Percentiles rank a stretch among this genome's conserved stretches.
phyloP scores from a whole-genome alignment of 208 protist species.

The Vickermania ingenoplastis region DNA sequence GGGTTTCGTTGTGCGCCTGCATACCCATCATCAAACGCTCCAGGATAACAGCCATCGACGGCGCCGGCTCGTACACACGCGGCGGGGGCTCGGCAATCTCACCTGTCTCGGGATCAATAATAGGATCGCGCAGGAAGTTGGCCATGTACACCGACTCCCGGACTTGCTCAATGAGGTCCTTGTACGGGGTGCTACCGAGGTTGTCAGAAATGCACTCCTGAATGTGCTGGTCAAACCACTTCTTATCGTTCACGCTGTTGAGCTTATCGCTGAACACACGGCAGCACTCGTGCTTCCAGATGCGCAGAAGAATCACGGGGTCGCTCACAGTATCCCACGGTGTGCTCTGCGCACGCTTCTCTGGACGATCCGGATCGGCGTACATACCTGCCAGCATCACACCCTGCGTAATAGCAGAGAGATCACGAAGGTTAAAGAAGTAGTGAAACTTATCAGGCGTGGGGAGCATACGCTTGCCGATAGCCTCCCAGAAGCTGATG shows the following conservation, averaged over 20 bases:
- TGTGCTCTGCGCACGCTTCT: conserved; percentile 78
- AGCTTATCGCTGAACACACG: conserved; percentile 97
- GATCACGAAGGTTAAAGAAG: conserved; percentile 97
- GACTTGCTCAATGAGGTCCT: conserved; percentile 72
- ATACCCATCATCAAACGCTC: conserved; percentile 69
- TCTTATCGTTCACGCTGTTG: conserved; percentile 91
- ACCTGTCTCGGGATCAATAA: conserved; percentile 85
- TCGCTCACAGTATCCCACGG: conserved; percentile 78
- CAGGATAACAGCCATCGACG: conserved; percentile 74
- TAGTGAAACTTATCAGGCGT: conserved; percentile 98
- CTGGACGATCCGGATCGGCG: conserved; percentile 75
- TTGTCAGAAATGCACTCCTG: conserved; percentile 73
- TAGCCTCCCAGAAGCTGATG: conserved; percentile 88
- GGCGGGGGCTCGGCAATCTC: conserved; percentile 85
- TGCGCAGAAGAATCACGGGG: conserved; percentile 69
- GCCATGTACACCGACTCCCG: conserved; percentile 87
- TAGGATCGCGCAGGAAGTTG: conserved; percentile 91
- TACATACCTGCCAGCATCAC: conserved; percentile 87
- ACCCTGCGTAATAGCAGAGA: conserved; percentile 94
- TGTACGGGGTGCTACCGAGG: conserved; percentile 63
- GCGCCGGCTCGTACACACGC: conserved; percentile 92
- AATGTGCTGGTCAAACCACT: conserved; percentile 92
- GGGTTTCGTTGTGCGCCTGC: conserved; percentile 83
- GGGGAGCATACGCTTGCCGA: conserved; percentile 92
- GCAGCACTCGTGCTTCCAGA: conserved; percentile 97